Evolutionary conservation across 306 rosid genomes (phyloP).

Genomic region (Inga leiocalycina): DNA sequence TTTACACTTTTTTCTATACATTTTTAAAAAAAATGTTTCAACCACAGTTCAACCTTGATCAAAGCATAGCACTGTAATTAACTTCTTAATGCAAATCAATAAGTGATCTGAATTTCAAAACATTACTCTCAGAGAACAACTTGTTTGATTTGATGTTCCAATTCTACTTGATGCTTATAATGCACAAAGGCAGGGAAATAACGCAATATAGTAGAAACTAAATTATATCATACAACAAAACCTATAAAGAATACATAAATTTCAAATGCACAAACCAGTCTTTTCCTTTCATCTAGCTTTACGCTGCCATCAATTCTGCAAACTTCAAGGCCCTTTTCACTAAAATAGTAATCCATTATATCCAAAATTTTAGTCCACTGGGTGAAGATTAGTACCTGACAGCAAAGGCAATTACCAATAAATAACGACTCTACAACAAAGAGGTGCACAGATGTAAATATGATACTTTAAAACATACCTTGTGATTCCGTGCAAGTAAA

Average conservation of each 20-base stretch:
- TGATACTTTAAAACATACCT: conserved; percentile 47
- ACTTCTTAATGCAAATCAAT: not conserved
- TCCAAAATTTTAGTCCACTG: conserved; percentile 91
- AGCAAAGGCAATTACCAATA: conserved; percentile 31
- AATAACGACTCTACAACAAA: conserved; percentile 34
- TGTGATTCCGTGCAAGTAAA: conserved; percentile 69
- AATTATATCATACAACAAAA: not conserved
- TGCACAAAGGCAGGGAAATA: not conserved
- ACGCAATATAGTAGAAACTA: not conserved
- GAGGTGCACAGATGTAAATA: conserved; percentile 17
- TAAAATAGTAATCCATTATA: conserved; percentile 90
- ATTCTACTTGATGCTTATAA: not conserved
- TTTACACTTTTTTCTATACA: not conserved
- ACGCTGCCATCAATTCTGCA: conserved; percentile 89
- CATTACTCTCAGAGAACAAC: not conserved
- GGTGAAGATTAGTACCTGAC: conserved; percentile 87
- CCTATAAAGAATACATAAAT: conserved; percentile 15
- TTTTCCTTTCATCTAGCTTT: conserved; percentile 76
- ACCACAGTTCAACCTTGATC: not conserved
- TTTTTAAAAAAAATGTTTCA: not conserved
- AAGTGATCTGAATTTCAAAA: not conserved
- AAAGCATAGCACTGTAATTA: not conserved
- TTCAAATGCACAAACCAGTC: conserved; percentile 64
- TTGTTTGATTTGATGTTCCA: not conserved
- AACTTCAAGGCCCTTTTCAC: conserved; percentile 81